phyloP scores from a whole-genome alignment of 495 filamentous ascomycete species.

The Acidiella bohemica region DNA sequence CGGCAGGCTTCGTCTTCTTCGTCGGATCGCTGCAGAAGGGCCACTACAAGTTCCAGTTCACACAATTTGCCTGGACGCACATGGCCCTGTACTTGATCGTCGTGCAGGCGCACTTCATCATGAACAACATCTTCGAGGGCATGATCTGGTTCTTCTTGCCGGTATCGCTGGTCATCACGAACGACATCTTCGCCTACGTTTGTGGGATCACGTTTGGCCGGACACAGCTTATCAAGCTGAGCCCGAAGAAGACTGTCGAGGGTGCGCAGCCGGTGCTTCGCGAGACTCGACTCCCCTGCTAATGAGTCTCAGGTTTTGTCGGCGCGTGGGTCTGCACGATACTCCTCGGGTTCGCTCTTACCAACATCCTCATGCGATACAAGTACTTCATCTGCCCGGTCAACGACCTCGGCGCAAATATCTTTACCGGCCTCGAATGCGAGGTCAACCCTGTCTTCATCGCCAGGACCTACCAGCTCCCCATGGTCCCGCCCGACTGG shows the following conservation, averaged over 20 bases:
- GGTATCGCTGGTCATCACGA: slow-evolving; percentile 87
- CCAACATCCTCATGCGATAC: slow-evolving; percentile 77
- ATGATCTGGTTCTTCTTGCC: slow-evolving; percentile 99
- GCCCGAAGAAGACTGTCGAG: slow-evolving; percentile 98
- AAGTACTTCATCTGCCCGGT: slow-evolving; percentile 98
- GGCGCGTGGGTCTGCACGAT: slow-evolving; percentile 95
- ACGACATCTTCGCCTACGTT: slow-evolving; percentile 97
- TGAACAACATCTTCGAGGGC: slow-evolving; percentile 99
- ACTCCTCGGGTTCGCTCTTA: slow-evolving; percentile 68
- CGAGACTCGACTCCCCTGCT: neutral
- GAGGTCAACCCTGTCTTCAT: slow-evolving; percentile 87
- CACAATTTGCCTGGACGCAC: slow-evolving; percentile 98
- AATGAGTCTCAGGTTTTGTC: slow-evolving; percentile 48
- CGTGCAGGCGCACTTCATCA: slow-evolving; percentile 96
- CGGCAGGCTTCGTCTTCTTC: slow-evolving; percentile 91
- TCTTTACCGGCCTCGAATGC: slow-evolving; percentile 83
- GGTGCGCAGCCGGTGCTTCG: slow-evolving; percentile 24
- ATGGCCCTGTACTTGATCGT: slow-evolving; percentile 98
- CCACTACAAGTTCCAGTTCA: slow-evolving; percentile 96
- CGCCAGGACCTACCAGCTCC: slow-evolving; percentile 63
- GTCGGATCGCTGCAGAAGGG: slow-evolving; percentile 90
- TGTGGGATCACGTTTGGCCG: slow-evolving; percentile 94
- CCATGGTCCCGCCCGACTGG: slow-evolving; percentile 48
- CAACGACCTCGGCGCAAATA: slow-evolving; percentile 85
- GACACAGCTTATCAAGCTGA: slow-evolving; percentile 94